A percentile compares a stretch with the other conserved stretches of the same genome.
phyloP scores from a whole-genome alignment of 23 red algal genomes.

The Gracilaria gracilis region DNA sequence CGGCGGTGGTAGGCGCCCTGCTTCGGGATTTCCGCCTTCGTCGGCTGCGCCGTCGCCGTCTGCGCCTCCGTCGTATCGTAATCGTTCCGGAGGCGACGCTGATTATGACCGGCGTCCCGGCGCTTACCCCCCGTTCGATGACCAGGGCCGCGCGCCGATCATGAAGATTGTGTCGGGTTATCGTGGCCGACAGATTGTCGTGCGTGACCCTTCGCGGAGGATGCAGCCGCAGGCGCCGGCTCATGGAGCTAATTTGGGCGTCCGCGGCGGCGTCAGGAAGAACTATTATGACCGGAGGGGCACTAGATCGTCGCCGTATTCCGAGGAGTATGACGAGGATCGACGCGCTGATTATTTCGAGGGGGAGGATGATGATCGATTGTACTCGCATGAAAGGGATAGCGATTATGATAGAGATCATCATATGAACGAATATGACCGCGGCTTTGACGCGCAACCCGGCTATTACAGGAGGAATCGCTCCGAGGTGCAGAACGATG shows the following conservation, averaged over 20 bases:
- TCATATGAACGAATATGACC: constrained; percentile 36
- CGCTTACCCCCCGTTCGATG: constrained; percentile 32
- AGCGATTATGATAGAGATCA: constrained; percentile 35
- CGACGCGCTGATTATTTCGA: constrained; percentile 22
- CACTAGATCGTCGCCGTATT: constrained; percentile 35
- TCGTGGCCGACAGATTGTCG: constrained; percentile 53
- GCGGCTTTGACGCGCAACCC: not conserved
- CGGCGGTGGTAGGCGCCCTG: not conserved
- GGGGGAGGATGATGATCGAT: constrained; percentile 45
- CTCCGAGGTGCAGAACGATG: constrained; percentile 16
- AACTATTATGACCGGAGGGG: constrained; percentile 54
- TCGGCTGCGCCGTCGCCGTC: constrained; percentile 11
- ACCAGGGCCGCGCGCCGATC: constrained; percentile 41
- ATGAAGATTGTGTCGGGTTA: constrained; percentile 51
- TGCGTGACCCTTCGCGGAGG: constrained; percentile 46
- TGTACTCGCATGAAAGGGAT: constrained; percentile 46
- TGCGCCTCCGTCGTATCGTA: constrained; percentile 7
- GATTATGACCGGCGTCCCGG: constrained; percentile 2
- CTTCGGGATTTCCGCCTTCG: not conserved
- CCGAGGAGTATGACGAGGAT: constrained; percentile 50
- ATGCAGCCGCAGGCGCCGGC: constrained; percentile 24
- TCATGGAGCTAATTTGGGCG: constrained; percentile 33
- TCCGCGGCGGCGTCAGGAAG: constrained; percentile 48
- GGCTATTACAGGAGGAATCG: constrained; percentile 32
- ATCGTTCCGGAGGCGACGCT: constrained; percentile 1